phyloP scores from a whole-genome alignment of 257 asterid species.

The Thymus quinquecostatus region DNA sequence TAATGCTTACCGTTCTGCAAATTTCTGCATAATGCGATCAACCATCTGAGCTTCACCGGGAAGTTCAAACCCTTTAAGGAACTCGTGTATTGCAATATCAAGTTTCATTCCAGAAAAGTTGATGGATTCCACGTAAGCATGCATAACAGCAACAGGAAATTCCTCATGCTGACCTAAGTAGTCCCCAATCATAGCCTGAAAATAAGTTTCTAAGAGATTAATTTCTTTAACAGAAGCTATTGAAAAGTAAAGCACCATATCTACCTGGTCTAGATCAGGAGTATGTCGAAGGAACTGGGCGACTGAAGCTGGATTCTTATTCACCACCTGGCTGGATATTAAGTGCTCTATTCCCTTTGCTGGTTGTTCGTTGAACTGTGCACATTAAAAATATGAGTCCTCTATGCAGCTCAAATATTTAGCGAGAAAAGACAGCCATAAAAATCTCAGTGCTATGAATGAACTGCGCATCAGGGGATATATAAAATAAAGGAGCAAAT shows the following conservation, averaged over 20 bases:
- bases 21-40: slow-evolving; percentile 93
- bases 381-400: slow-evolving; percentile 32
- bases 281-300: slow-evolving; percentile 81
- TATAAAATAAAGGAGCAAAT: slow-evolving; percentile 30
- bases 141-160: slow-evolving; percentile 89
- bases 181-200: slow-evolving; percentile 85
- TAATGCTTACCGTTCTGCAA: slow-evolving; percentile 81
- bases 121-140: slow-evolving; percentile 91
- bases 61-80: slow-evolving; percentile 84
- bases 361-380: slow-evolving; percentile 79
- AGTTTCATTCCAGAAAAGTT: slow-evolving; percentile 84
- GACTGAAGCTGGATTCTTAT: slow-evolving; percentile 74
- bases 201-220: slow-evolving; percentile 32
- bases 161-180: slow-evolving; percentile 93
- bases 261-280: slow-evolving; percentile 84
- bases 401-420: slow-evolving; percentile 27
- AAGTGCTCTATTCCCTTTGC: slow-evolving; percentile 69
- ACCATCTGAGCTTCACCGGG: slow-evolving; percentile 97
- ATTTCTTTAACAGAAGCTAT: slow-evolving; percentile 7
- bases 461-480: slow-evolving; percentile 26
- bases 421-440: slow-evolving; percentile 28
- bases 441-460: slow-evolving; percentile 12
- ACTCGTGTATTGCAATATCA: slow-evolving; percentile 79
- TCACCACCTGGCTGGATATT: slow-evolving; percentile 75
- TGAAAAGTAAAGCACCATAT: slow-evolving; percentile 15